Evolutionary conservation across 192 early-diverging fungal genomes (phyloP).

Genomic region (Bifiguratus adelaidae): DNA sequence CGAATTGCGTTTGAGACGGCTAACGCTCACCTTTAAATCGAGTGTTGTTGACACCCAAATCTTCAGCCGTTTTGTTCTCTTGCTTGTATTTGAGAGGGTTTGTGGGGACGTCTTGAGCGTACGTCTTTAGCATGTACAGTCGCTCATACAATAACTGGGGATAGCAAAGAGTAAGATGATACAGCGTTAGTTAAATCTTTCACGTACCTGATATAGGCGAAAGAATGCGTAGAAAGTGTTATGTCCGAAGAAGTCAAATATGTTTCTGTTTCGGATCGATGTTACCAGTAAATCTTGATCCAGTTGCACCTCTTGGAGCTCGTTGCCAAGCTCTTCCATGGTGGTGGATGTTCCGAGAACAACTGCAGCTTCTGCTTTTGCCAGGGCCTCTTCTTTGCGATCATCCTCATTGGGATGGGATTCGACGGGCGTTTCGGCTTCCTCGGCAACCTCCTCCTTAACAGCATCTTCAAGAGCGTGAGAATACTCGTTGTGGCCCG

Average conservation of each 20-base stretch:
- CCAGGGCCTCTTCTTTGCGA: neutral
- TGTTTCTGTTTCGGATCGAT: conserved; percentile 15
- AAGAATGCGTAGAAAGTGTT: conserved; percentile 80
- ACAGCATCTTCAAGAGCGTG: neutral
- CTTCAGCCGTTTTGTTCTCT: conserved; percentile 4
- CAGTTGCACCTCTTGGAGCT: conserved; percentile 3
- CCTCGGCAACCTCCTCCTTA: neutral
- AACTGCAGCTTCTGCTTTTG: neutral
- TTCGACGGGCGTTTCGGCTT: neutral
- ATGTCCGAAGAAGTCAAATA: conserved; percentile 76
- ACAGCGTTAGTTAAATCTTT: neutral
- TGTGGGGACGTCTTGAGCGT: neutral
- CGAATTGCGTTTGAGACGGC: neutral
- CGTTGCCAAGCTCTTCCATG: conserved; percentile 7
- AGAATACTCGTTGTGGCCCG: neutral
- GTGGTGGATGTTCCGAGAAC: neutral
- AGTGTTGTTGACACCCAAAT: conserved; percentile 34
- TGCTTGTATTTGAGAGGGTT: conserved; percentile 2
- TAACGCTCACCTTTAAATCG: conserved; percentile 29
- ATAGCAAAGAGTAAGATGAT: neutral
- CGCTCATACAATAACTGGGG: conserved; percentile 6
- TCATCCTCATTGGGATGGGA: conserved; percentile 1
- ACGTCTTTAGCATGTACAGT: neutral
- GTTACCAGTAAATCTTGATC: conserved; percentile 5
- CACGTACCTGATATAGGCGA: conserved; percentile 67